Evolutionary conservation across 2,329 filamentous ascomycete genomes (phyloP).

Genomic region (Phialophora chinensis): DNA sequence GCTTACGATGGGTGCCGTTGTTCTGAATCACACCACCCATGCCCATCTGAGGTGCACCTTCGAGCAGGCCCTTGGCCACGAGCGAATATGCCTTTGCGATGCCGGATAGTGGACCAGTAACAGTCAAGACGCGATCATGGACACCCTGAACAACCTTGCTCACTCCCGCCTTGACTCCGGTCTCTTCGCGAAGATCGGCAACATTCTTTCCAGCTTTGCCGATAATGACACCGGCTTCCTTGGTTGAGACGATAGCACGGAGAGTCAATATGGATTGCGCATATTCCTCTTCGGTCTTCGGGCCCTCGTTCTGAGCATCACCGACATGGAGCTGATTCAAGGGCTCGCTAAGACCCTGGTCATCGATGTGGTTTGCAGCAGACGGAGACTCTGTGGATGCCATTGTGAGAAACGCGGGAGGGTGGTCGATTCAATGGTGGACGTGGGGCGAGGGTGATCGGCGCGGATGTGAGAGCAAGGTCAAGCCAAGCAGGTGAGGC

Average conservation of each 20-base stretch:
- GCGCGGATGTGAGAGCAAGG: neutral
- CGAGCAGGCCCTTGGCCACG: conserved; percentile 87
- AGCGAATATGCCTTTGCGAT: conserved; percentile 92
- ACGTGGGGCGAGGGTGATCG: conserved; percentile 32
- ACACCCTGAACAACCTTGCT: conserved; percentile 99
- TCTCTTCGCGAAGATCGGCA: conserved; percentile 94
- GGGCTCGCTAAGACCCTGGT: conserved; percentile 65
- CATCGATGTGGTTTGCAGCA: conserved; percentile 63
- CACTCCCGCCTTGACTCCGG: conserved; percentile 95
- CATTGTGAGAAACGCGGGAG: conserved; percentile 55
- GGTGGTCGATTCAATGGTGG: conserved; percentile 34
- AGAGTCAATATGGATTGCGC: conserved; percentile 89
- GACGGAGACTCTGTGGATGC: conserved; percentile 62
- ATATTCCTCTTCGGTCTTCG: conserved; percentile 97
- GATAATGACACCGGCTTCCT: conserved; percentile 98
- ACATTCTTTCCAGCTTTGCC: conserved; percentile 99
- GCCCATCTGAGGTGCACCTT: conserved; percentile 91
- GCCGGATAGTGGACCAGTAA: conserved; percentile 85
- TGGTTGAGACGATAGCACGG: conserved; percentile 96
- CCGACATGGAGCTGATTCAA: conserved; percentile 71
- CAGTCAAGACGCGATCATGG: conserved; percentile 94
- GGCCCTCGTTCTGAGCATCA: conserved; percentile 71
- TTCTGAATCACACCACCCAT: conserved; percentile 90
- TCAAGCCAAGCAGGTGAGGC: conserved; percentile 20
- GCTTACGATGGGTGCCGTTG: conserved; percentile 93